Evolutionary conservation across 108 stramenopile species (phyloP).

Genomic region (Conticribra weissflogii): DNA sequence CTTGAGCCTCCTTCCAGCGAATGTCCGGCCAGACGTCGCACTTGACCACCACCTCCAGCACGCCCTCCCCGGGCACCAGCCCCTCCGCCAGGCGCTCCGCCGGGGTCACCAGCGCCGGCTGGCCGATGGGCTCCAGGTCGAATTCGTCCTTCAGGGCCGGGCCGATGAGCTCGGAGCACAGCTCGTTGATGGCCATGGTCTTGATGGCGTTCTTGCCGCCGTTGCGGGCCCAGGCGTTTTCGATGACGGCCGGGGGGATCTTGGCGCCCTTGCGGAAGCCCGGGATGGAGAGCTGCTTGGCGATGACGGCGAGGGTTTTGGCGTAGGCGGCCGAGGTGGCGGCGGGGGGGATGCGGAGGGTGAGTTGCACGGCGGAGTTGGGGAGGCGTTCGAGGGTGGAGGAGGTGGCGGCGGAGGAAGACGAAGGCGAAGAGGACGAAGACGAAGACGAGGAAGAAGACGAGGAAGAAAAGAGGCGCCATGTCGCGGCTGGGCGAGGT

Average conservation of each 20-base stretch:
- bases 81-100: slow-evolving; percentile 63
- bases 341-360: slow-evolving; percentile 63
- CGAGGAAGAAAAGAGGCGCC: background rate
- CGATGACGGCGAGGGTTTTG: slow-evolving; percentile 69
- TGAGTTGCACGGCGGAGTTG: slow-evolving; percentile 74
- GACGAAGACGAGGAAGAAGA: slow-evolving; percentile 8
- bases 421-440: slow-evolving; percentile 7
- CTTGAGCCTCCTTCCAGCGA: slow-evolving; percentile 63
- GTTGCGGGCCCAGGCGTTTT: slow-evolving; percentile 69
- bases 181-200: slow-evolving; percentile 71
- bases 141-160: slow-evolving; percentile 77
- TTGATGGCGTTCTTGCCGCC: slow-evolving; percentile 70
- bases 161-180: slow-evolving; percentile 66
- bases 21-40: slow-evolving; percentile 93
- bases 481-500: background rate
- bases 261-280: slow-evolving; percentile 90
- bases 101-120: slow-evolving; percentile 56
- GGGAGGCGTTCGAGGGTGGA: slow-evolving; percentile 69
- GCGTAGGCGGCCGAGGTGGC: slow-evolving; percentile 85
- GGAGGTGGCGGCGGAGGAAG: slow-evolving; percentile 20
- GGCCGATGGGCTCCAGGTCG: slow-evolving; percentile 86
- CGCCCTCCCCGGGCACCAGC: slow-evolving; percentile 62
- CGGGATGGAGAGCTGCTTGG: slow-evolving; percentile 74
- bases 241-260: slow-evolving; percentile 82
- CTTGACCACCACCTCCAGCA: slow-evolving; percentile 62